Percentiles rank a stretch among this genome's conserved stretches.
These are phyloP conservation scores for Cordyceps fumosorosea DNA, from an alignment of 2,329 filamentous ascomycete genomes.

Conservation along the genomic window DNA sequence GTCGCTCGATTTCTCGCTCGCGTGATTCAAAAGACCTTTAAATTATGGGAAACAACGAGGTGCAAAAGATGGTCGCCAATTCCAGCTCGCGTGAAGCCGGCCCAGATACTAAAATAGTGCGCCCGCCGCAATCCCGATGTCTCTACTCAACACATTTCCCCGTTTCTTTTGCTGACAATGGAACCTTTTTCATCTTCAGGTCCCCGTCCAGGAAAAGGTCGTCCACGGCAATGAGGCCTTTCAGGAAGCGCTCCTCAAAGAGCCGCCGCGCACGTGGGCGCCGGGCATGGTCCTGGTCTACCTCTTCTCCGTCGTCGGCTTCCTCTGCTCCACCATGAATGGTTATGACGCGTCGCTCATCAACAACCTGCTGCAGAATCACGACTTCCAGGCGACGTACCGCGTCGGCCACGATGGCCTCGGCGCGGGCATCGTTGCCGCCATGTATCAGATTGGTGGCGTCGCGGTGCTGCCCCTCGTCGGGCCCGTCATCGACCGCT, in stretches of 20 bases:
- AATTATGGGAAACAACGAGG: background rate
- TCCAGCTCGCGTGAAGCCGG: background rate
- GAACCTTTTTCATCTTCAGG: no score
- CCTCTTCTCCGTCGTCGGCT: constrained; percentile 38
- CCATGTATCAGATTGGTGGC: constrained; percentile 47
- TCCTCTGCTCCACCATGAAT: constrained; percentile 46
- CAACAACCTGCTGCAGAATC: constrained; percentile 24
- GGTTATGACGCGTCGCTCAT: constrained; percentile 35
- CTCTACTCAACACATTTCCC: no score
- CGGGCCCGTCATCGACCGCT: constrained; percentile 40
- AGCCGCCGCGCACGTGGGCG: constrained; percentile 39
- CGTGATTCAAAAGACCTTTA: background rate
- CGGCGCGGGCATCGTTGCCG: constrained; percentile 42
- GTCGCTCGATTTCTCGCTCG: background rate
- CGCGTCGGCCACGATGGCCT: constrained; percentile 36
- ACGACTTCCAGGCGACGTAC: constrained; percentile 34
- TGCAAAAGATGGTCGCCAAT: background rate
- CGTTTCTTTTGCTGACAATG: no score
- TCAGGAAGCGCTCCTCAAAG: constrained; percentile 48
- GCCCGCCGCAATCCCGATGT: background rate
- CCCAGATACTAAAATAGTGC: constrained; percentile 6
- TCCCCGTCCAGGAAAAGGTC: constrained; percentile 30
- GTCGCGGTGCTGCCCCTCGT: constrained; percentile 36
- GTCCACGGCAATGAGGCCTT: constrained; percentile 47
- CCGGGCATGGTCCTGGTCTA: constrained; percentile 35